phyloP scores from a whole-genome alignment of 306 rosid species.

The Glycyrrhiza uralensis region DNA sequence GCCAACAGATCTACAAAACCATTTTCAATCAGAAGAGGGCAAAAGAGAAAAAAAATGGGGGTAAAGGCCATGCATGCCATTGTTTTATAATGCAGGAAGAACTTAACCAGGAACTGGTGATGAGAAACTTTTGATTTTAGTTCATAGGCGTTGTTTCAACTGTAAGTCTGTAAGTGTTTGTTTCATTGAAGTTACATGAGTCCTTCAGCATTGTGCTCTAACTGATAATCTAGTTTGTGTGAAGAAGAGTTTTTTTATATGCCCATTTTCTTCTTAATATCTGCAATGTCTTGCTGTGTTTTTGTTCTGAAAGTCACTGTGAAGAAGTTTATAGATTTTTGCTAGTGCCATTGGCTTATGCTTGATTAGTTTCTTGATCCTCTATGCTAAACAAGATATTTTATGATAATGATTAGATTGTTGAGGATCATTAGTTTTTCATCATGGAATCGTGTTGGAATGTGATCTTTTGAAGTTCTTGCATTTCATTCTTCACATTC shows the following conservation, averaged over 20 bases:
- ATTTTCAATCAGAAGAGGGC: background rate
- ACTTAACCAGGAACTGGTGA: background rate
- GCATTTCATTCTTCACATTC: constrained; percentile 1
- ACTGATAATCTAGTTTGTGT: constrained; percentile 5
- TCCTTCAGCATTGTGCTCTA: background rate
- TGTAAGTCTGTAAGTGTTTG: constrained; percentile 7
- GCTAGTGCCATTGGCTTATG: background rate
- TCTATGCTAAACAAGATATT: background rate
- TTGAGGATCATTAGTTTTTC: background rate
- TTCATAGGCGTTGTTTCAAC: background rate
- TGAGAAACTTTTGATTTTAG: constrained; percentile 2
- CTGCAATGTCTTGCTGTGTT: background rate
- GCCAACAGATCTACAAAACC: no score
- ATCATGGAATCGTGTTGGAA: background rate
- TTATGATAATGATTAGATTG: constrained; percentile 6
- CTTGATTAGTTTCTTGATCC: constrained; percentile 6
- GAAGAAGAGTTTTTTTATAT: background rate
- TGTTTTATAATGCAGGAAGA: background rate
- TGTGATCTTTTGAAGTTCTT: constrained; percentile 18
- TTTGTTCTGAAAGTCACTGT: no score
- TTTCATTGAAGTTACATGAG: constrained; percentile 19
- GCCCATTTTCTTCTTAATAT: constrained; percentile 3
- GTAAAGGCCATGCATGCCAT: constrained; percentile 10
- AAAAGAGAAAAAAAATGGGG: background rate
- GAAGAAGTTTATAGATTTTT: background rate